Percentiles rank a stretch among this genome's conserved stretches.
phyloP scores from a whole-genome alignment of 2,329 filamentous ascomycete genomes.

The Pyrenochaeta sp. region DNA sequence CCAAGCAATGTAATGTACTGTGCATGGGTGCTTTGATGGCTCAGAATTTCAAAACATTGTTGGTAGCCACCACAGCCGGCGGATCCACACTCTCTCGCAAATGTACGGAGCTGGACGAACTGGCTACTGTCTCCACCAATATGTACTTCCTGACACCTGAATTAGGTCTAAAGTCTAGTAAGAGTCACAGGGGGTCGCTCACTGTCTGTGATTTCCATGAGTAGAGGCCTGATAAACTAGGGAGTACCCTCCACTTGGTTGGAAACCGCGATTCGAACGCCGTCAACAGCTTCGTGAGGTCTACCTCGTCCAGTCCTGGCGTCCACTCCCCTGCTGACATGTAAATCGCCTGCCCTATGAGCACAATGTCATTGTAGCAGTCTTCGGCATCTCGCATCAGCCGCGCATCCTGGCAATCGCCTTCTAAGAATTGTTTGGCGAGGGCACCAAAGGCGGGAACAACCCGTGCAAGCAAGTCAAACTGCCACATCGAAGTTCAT shows the following conservation, averaged over 20 bases:
- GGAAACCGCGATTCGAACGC: slow-evolving; percentile 4
- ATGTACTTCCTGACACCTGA: no score
- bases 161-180: no score
- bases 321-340: slow-evolving; percentile 1
- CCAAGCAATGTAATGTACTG: neutral
- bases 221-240: neutral
- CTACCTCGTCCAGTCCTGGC: slow-evolving; percentile 1
- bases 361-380: slow-evolving; percentile 2
- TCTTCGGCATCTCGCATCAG: neutral
- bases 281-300: slow-evolving; percentile 4
- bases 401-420: neutral
- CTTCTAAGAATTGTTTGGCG: neutral
- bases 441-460: slow-evolving; percentile 8
- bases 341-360: neutral
- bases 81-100: neutral
- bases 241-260: neutral
- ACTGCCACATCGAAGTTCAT: slow-evolving; percentile 5
- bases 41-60: neutral
- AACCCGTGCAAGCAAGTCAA: slow-evolving; percentile 6
- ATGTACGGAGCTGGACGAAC: neutral
- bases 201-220: neutral
- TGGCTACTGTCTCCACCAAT: neutral
- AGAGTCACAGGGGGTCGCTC: no score
- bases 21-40: neutral
- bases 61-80: neutral